Percentiles rank a stretch among this genome's conserved stretches.
These are phyloP conservation scores for Hippophae tibetana DNA, from an alignment of 306 rosid species.

Conservation along the genomic window DNA sequence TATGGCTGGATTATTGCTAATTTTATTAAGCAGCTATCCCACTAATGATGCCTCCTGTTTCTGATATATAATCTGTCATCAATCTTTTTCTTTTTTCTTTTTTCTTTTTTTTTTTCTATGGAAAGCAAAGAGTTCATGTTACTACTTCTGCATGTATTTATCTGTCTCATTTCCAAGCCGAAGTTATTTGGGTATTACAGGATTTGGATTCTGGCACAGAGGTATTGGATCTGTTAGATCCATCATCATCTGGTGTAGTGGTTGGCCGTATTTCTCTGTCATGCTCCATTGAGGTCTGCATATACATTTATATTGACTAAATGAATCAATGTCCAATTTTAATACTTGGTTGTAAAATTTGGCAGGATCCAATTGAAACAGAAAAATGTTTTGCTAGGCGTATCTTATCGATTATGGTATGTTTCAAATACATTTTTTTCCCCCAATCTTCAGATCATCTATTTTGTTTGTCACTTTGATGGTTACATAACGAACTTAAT, in stretches of 20 bases:
- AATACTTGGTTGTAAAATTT: constrained; percentile 22
- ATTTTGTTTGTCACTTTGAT: background rate
- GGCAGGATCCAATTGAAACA: constrained; percentile 86
- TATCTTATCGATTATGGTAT: constrained; percentile 87
- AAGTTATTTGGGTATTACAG: constrained; percentile 31
- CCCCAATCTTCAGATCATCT: background rate
- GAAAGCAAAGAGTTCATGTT: no score
- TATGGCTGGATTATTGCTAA: no score
- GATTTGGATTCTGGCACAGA: constrained; percentile 45
- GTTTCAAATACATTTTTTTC: constrained; percentile 19
- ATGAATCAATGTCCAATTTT: constrained; percentile 12
- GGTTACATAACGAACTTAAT: background rate
- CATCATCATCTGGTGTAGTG: constrained; percentile 50
- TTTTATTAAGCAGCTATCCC: no score
- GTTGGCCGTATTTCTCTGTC: constrained; percentile 71
- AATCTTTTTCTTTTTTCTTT: no score
- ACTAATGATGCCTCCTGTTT: no score
- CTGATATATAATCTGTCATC: no score
- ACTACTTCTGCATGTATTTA: no score
- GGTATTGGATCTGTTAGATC: constrained; percentile 56
- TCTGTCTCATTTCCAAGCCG: no score
- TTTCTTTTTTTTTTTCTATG: no score
- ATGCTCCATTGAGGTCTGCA: constrained; percentile 68
- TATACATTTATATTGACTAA: constrained; percentile 12
- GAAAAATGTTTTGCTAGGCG: constrained; percentile 80